Evolutionary conservation across 2,329 filamentous ascomycete genomes (phyloP).

Genomic region (Xylaria sp.): DNA sequence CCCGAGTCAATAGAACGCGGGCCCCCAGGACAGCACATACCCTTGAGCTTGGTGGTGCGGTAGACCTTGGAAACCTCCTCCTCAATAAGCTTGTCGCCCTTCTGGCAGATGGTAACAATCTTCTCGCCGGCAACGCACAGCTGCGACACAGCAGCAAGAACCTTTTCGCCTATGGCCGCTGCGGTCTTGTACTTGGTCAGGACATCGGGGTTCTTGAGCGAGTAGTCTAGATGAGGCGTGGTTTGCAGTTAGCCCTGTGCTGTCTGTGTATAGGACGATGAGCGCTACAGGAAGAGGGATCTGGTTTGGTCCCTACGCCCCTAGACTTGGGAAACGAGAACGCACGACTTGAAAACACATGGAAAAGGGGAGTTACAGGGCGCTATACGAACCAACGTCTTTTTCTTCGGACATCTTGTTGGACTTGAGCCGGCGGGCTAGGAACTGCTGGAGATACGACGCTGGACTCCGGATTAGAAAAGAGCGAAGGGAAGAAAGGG

Average conservation of each 20-base stretch:
- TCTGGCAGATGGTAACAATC: conserved; percentile 92
- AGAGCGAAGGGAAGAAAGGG: conserved; percentile 3
- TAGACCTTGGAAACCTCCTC: conserved; percentile 96
- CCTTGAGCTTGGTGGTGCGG: conserved; percentile 99
- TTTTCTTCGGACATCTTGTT: conserved; percentile 33
- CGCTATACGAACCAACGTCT: conserved; percentile 28
- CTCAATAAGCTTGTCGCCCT: conserved; percentile 92
- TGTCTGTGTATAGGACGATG: background rate
- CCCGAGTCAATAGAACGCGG: background rate
- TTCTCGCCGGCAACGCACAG: conserved; percentile 84
- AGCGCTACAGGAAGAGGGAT: background rate
- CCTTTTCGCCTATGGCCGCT: conserved; percentile 92
- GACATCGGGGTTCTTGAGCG: conserved; percentile 89
- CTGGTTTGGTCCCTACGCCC: conserved; percentile 1
- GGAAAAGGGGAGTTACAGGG: background rate
- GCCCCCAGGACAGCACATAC: conserved; percentile 51
- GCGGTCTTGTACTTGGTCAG: conserved; percentile 99
- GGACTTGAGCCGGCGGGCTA: conserved; percentile 5
- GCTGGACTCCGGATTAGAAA: conserved; percentile 5
- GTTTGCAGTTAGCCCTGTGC: conserved; percentile 28
- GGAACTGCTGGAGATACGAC: background rate
- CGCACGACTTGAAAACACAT: background rate
- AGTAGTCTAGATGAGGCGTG: conserved; percentile 70
- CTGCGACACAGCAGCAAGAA: conserved; percentile 81
- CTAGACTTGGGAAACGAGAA: background rate